Evolutionary conservation across 2,329 filamentous ascomycete species (phyloP).

Genomic region (Arthrocladium fulminans): DNA sequence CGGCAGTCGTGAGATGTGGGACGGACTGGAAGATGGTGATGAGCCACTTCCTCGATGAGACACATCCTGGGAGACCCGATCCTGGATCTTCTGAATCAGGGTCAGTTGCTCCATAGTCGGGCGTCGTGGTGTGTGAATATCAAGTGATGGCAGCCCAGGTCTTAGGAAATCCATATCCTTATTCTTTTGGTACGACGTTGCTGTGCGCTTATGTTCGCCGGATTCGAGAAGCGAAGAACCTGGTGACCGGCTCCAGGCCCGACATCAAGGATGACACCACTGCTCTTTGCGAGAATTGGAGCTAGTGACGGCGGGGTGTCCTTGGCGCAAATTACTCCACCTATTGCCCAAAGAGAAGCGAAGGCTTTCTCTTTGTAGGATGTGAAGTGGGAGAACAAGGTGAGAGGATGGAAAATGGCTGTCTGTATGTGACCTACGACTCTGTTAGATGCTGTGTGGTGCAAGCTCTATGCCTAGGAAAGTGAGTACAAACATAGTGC

Average conservation of each 20-base stretch:
- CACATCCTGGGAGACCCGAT: no score
- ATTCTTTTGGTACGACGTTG: no score
- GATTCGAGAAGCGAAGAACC: constrained; percentile 5
- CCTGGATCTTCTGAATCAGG: no score
- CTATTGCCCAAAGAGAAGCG: constrained; percentile 10
- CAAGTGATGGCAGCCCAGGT: no score
- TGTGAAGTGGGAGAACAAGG: neutral
- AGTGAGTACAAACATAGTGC: constrained; percentile 3
- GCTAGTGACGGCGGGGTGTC: constrained; percentile 6
- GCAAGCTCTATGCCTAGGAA: neutral
- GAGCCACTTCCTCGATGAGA: no score
- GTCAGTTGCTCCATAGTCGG: no score
- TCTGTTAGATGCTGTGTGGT: neutral
- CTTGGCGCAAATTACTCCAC: constrained; percentile 10
- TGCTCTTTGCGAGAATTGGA: constrained; percentile 9
- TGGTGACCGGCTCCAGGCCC: constrained; percentile 10
- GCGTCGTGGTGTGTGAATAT: no score
- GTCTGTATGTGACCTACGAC: constrained; percentile 6
- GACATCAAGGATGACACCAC: constrained; percentile 10
- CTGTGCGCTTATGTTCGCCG: neutral
- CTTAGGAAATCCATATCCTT: no score
- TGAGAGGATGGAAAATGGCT: constrained; percentile 8
- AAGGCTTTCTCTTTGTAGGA: constrained; percentile 14
- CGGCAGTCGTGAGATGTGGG: no score
- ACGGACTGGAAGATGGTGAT: no score